Base-by-base conservation (phyloP, 2,329 filamentous ascomycete species). In the Chrysoporthe deuterocubensis region DNA sequence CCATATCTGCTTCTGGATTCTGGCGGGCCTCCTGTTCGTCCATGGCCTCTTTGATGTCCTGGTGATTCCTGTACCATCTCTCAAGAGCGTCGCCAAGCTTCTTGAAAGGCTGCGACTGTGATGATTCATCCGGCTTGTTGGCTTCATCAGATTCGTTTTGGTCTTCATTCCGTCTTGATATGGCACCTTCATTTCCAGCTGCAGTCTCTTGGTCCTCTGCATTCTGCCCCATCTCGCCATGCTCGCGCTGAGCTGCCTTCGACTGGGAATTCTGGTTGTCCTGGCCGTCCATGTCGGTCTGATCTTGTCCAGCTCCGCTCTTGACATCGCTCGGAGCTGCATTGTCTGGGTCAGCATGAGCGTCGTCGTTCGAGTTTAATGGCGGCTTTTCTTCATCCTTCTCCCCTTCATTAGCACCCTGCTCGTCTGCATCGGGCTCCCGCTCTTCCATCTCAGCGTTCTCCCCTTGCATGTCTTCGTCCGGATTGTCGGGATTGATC, bases 61-160 rank as follows among this genome's bases (percentile, higher is more conserved):
- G 88, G 74, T 96, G 92, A 75, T 94, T 92, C 68, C 92, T 88
- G 78, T 98, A 94, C 93, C 94, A 99, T 73, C 91, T 89, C 77
- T 98, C 94, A 43, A 99, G 84, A 6, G 93, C 91, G 80, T 99
- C 94, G 32, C 96, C 96, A 42, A 99, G 87, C 75, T 97, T 96
- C 81, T 96, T 96, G 84, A 97, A 97, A 1, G 94, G 92, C 72
- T 96, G 89, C 58, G 83, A 78, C 13, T 79, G 77, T 40, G 78
- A 76, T 8, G 79, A 79, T 64, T 84, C 81, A 56, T 81, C 77
- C 13, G 79, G 75, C 43, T 82, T 80, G 64, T 86, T 82, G 71
- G 70, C 68, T 76, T 81, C 77, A n/a, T 85, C 81, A n/a, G 81
- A 77, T 4, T 81, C 78, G n/a, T 77, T 75, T 42, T 79, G 75